Base-by-base conservation (phyloP, 2,329 filamentous ascomycete species). In the Exophiala alcalophila region DNA sequence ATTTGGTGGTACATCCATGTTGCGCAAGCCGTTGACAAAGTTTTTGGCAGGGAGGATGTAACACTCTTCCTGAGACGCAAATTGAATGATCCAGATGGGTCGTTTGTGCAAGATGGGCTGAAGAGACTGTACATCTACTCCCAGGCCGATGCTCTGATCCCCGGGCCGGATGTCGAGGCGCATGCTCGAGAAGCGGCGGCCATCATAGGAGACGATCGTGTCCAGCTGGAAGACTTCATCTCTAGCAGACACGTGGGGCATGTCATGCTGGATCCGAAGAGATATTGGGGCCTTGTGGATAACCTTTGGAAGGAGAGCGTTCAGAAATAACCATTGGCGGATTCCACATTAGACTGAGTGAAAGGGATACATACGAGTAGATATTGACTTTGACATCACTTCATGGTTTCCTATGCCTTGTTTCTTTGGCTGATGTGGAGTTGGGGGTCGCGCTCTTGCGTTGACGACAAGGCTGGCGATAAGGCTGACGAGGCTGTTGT, bases 111-210 rank as follows among this genome's bases (percentile, higher is more conserved):
- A 71, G 36, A 57, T 64, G 15, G 76, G 57, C 62, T 62, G 3
- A 61, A 67, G 14, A 64, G 76, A 24, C 61, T 67, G n/a, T 80
- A 79, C 48, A 49, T 79, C 12, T 80, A 77, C 46, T 69, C 72
- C 8, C 62, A 65, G 24, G 65, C 59, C 2, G 77, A 80, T 54
- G 45, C 53, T 24, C 63, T 78, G 48, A 69, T 80, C 4, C 59
- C 64, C 2, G 70, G 62, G 57, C 52, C 47, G 5, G 67, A 76
- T 44, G 65, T 80, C 4, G 72, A 77, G 57, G 54, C 52, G 28
- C 73, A 79, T 50, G 73, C 70, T 0, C 55, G 47, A 2, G 61
- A 68, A 29, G 73, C 75, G 0, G 53, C 15, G 14, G 23, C 18
- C 3, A 26, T 45, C 25, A 39, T 44, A 26, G 40, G 45, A 33